Percentiles rank a stretch among this genome's conserved stretches.
Evolutionary conservation across 805 yeast species (phyloP).

Genomic region (Cyberlindnera subsufficiens): DNA sequence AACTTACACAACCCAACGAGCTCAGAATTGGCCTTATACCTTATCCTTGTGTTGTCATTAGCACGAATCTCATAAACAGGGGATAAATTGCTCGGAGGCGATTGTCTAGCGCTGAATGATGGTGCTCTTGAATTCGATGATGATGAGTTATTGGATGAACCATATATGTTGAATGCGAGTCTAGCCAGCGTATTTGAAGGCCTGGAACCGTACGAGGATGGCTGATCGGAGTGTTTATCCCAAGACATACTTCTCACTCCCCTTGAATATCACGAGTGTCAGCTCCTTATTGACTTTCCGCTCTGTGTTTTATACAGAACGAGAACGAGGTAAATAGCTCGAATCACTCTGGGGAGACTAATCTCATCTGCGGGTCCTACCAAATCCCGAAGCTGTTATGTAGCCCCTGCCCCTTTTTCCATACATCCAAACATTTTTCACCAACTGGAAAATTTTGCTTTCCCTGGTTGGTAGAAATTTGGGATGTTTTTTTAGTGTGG

Average conservation of each 20-base stretch:
- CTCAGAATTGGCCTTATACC: constrained; percentile 29
- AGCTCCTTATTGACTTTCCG: too few species aligned
- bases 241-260: background rate
- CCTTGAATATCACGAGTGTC: too few species aligned
- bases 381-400: too few species aligned
- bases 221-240: constrained; percentile 3
- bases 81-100: constrained; percentile 11
- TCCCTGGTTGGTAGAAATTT: too few species aligned
- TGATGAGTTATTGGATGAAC: constrained; percentile 24
- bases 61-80: constrained; percentile 4
- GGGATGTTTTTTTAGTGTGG: too few species aligned
- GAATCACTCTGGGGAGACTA: too few species aligned
- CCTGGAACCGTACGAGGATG: constrained; percentile 13
- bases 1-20: constrained; percentile 17
- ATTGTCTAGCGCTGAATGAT: constrained; percentile 10
- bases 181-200: constrained; percentile 36
- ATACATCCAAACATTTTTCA: too few species aligned
- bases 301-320: too few species aligned
- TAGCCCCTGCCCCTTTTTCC: too few species aligned
- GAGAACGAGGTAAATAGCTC: too few species aligned
- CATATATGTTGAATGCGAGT: constrained; percentile 57
- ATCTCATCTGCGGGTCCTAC: too few species aligned
- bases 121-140: constrained; percentile 15
- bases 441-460: too few species aligned
- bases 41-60: constrained; percentile 9